Evolutionary conservation across 2,329 filamentous ascomycete species (phyloP), one percentile per base, ranked within the genome.

Genomic region (Coccinonectria pachysandricola): DNA sequence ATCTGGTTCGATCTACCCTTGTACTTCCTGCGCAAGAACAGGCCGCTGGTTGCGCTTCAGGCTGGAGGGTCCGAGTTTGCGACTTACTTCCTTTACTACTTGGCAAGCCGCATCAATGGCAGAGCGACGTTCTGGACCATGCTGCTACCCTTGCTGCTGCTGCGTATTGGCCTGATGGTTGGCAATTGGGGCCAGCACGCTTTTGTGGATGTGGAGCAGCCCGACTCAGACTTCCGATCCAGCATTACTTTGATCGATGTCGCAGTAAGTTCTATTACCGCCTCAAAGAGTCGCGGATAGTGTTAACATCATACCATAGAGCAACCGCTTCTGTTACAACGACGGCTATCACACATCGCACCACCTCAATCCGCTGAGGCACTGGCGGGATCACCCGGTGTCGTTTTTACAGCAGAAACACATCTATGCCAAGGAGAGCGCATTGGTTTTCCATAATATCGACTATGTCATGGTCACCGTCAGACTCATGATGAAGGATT

Each of bases 161-260:
- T 87, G 53, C 67, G 82, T 1, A 41, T 83, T 11, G 81, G 75
- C 1, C 52, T 88, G 36, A 88, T 87, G 82, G 65, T 82, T 6
- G 82, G 82, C 2, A 88, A 88, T 48, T 88, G 80, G 79, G 82
- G 79, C 4, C 82, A 88, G 49, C 82, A 88, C 49, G 81, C 81
- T 2, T 76, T 88, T 37, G 80, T 88, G 6, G 81, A 88, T 42
- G 70, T 76, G 12, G 59, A 72, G 8, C 75, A 84, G 39, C 82
- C 82, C 0, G 71, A 82, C 43, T 86, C 79, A 1, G 81, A 88
- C 46, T 87, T 76, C 43, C 65, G 80, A 18, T 84, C 78, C 1
- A 86, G 80, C 50, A 81, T 87, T 38, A 87, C 82, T 0, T 49
- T 88, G 13, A 75, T 88, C 28, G 82, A 88, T 44, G 79, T 87